phyloP scores from a whole-genome alignment of 495 filamentous ascomycete species.

The Gamarada debralockiae region DNA sequence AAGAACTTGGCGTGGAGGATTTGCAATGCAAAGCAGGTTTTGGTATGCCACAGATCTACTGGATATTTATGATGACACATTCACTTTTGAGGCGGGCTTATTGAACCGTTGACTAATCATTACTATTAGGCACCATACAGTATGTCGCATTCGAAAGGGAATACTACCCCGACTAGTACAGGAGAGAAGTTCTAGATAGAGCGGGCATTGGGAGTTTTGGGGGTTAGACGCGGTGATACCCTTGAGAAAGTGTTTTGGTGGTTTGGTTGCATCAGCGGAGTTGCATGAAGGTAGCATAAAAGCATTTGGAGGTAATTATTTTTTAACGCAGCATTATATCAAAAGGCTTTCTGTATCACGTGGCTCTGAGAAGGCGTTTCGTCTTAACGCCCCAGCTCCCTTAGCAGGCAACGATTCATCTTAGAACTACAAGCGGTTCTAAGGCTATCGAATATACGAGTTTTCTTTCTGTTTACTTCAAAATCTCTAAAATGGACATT shows the following conservation, averaged over 20 bases:
- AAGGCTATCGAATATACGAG: no score
- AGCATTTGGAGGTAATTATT: no score
- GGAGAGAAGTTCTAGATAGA: conserved; percentile 30
- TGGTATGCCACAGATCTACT: conserved; percentile 56
- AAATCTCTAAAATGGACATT: no score
- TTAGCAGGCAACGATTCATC: no score
- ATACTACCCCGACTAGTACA: conserved; percentile 41
- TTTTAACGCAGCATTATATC: no score
- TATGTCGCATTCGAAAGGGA: conserved; percentile 56
- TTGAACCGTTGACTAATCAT: conserved; percentile 1
- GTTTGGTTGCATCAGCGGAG: not conserved
- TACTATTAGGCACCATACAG: conserved; percentile 55
- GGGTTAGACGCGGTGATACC: conserved; percentile 3
- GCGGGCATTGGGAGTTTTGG: not conserved
- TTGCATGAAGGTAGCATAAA: not conserved
- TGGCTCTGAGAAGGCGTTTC: no score
- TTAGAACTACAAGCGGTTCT: no score
- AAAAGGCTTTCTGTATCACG: no score
- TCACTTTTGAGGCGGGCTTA: not conserved
- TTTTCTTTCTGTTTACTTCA: no score
- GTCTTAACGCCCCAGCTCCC: no score
- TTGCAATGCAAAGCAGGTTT: conserved; percentile 88
- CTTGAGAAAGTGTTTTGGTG: not conserved
- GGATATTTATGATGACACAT: conserved; percentile 15
- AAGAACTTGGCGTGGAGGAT: conserved; percentile 91